Evolutionary conservation across 2,329 filamentous ascomycete species (phyloP), one percentile per base, ranked within the genome.

Genomic region (Coniosporium tulheliwenetii): DNA sequence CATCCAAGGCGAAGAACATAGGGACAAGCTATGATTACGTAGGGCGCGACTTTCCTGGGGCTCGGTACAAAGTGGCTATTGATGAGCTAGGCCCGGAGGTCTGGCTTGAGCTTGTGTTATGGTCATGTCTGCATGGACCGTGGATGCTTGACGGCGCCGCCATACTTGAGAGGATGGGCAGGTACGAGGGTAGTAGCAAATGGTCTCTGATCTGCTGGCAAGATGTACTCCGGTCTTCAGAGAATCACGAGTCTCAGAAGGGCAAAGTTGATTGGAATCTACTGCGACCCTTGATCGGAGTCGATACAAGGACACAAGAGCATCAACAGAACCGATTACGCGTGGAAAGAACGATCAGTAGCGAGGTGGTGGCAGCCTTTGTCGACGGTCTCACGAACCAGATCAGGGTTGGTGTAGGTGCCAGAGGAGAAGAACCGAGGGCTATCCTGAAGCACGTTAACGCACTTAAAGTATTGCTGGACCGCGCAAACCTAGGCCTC

Each of bases 301-400:
- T 19, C 5, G 29, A 30, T 5, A 5, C 33, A 29, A 9, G 34
- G 9, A 31, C 14, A 13, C n/a, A 38, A 13, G 30, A 32, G 34
- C 39, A 35, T 7, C n/a, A n/a, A 5, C 32, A 34, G 39, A 53
- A 55, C 34, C 51, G 52, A 36, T 48, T 48, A 8, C 49, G 51
- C 33, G 59, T 64, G 8, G 53, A 55, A 32, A 55, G 61, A 39
- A 75, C 70, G 0, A 66, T 79, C 48, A 77, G 73, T 49, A 62
- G 63, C 35, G 75, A 79, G 53, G 65, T 78, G 9, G 63, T 77
- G 19, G 59, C 66, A 39, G 68, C 70, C 5, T 64, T 75, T 34
- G 57, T 75, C 29, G 70, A 75, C 48, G 69, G 65, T 12, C 51
- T 75, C 10, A 50, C 69, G 34, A 70, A 66, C 44, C 49, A 53